Evolutionary conservation across 495 filamentous ascomycete genomes (phyloP).

Genomic region (Penicillium silybi): DNA sequence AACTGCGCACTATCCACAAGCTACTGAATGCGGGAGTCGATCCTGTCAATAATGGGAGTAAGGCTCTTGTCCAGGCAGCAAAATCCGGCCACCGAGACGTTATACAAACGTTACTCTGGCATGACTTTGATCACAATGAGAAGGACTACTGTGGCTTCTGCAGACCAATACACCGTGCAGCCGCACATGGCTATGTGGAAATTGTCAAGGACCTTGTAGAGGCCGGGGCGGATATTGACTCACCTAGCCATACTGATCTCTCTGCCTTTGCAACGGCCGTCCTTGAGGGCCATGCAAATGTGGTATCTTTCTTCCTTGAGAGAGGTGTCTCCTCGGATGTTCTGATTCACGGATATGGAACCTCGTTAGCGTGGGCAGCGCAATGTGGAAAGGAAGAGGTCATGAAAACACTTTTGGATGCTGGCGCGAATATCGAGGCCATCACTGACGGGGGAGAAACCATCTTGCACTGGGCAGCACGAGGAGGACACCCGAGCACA

Average conservation of each 20-base stretch:
- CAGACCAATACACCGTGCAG: not conserved
- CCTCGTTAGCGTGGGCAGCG: constrained; percentile 3
- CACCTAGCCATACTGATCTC: not conserved
- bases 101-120: not conserved
- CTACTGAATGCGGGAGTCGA: constrained; percentile 3
- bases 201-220: not conserved
- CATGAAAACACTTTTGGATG: not conserved
- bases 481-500: not conserved
- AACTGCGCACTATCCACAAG: not conserved
- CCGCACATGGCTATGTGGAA: not conserved
- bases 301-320: not conserved
- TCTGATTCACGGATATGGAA: not conserved
- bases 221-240: constrained; percentile 5
- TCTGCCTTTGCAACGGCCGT: not conserved
- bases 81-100: not conserved
- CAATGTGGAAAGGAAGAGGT: not conserved
- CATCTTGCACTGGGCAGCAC: constrained; percentile 4
- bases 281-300: not conserved
- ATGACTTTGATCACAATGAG: not conserved
- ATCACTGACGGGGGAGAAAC: not conserved
- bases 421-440: constrained; percentile 3
- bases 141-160: not conserved
- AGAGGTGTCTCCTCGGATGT: constrained; percentile 1
- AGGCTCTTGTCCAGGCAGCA: not conserved
- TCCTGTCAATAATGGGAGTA: not conserved